These are phyloP conservation scores for Sporothrix sp. DNA, from an alignment of 2,329 filamentous ascomycete species.

Conservation along the genomic window DNA sequence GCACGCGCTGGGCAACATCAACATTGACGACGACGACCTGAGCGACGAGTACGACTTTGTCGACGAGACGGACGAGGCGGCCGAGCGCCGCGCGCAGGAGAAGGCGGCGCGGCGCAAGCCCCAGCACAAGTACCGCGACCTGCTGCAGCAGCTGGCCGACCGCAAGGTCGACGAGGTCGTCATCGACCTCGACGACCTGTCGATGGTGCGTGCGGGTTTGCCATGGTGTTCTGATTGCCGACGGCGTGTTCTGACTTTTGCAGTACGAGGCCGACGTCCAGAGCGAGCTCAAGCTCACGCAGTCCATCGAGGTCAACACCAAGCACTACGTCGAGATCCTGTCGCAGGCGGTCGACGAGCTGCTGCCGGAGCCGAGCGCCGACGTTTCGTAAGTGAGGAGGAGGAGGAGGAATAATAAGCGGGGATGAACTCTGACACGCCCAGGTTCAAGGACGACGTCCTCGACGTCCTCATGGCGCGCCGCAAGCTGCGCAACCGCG, in stretches of 20 bases:
- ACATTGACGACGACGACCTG: constrained; percentile 75
- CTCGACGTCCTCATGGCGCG: constrained; percentile 94
- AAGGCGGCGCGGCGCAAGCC: constrained; percentile 43
- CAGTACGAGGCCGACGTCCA: constrained; percentile 68
- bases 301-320: constrained; percentile 81
- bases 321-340: constrained; percentile 92
- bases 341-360: constrained; percentile 76
- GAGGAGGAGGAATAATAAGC: neutral
- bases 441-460: constrained; percentile 86
- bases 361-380: constrained; percentile 67
- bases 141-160: constrained; percentile 81
- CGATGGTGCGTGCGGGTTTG: constrained; percentile 53
- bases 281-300: constrained; percentile 62
- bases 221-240: too few relatives aligned
- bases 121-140: constrained; percentile 78
- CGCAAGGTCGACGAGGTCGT: constrained; percentile 65
- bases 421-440: constrained; percentile 25
- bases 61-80: constrained; percentile 63
- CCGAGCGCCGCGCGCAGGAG: constrained; percentile 39
- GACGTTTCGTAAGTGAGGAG: constrained; percentile 50
- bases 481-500: constrained; percentile 75
- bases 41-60: constrained; percentile 91
- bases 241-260: too few relatives aligned
- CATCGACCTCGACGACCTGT: constrained; percentile 83
- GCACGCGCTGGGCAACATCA: constrained; percentile 73